Base-by-base conservation (phyloP, 306 rosid genomes). In the Prunus davidiana region DNA sequence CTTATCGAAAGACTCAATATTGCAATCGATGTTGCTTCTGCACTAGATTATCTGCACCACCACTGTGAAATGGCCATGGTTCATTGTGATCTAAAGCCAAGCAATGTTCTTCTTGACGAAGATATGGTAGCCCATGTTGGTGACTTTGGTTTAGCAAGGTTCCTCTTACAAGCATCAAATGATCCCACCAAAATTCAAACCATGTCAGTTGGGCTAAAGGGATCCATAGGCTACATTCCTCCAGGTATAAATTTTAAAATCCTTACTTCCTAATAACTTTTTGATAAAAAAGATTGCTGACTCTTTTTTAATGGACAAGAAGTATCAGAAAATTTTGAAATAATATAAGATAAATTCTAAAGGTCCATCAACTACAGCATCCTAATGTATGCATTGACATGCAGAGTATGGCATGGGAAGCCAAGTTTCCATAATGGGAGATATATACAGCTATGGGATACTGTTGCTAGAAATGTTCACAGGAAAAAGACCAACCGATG, bases 371-470 rank as follows among this genome's bases (percentile, higher is more conserved):
- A 32, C 38, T 32, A 32, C 7, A 1, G 5, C 38, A 32, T 32
- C 38, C 38, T 32, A 32, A 32, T 32, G 41, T 34, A 34, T 34
- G 41, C 41, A 34, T 34, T 34, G 41, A 34, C 41, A 34, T 34
- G 41, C 41, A 34, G 41, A 34, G 8, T 34, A 34, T 34, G 41
- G 41, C 41, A 6, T 34, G 41, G 41, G 41, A 34, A 34, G 41
- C 41, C 41, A 34, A 34, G 41, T 34, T 69, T 83, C 86, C 16
- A 41, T 30, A 8, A 22, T 41, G 16, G 83, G 81, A 64, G 86
- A 83, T 65, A 50, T 65, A 7, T 79, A 75, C n/a, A 83, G 86
- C 69, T 82, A 69, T 28, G 86, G 80, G 62, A 45, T 82, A 2
- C 30, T 82, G 16, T 68, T 47, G 15, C 51, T 47, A 10, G 51